Base-by-base conservation (phyloP, 2,329 filamentous ascomycete genomes). In the Diaporthe citriasiana region DNA sequence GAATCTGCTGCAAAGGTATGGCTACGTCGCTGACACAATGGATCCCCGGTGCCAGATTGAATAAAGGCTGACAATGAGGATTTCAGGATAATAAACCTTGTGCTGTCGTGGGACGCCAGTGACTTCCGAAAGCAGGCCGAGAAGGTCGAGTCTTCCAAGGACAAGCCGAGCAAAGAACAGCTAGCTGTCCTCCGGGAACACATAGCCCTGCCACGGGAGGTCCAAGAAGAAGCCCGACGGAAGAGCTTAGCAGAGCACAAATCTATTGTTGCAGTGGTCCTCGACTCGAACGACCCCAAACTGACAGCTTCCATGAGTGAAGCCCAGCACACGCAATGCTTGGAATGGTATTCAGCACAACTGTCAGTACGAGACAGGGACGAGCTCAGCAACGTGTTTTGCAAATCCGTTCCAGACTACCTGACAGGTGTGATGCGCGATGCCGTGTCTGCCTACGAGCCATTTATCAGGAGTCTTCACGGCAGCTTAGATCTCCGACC, bases 321-420 rank as follows among this genome's bases (percentile, higher is more conserved):
- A 15, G 78, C 83, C 13, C 91, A 94, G 76, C 93, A 95, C 76
- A 82, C 83, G 3, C 87, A 89, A 75, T 92, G 91, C 47, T 85
- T 93, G 57, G 90, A 93, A 73, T 95, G 94, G 81, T 91, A 94
- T 76, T 89, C 91, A 0, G 90, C 92, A 1, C 87, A 91, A n/a
- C 88, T 95, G 33, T 91, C 92, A 0, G 89, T 94, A 12, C 90
- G 91, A 47, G 94, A 97, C 79, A 89, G 94, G n/a, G 90, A 94
- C 73, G 88, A 92, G 77, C 91, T 96, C 65, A 89, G 90, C 17
- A 86, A 87, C 17, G 88, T 91, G 0, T 83, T 95, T 19, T 96
- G 94, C 81, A 89, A 89, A 19, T 87, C 90, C 59, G 89, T 87
- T 33, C 94, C 94, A 0, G 94, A 96, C 78, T 86, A 93, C 13